A percentile compares a stretch with the other conserved stretches of the same genome.
These are phyloP conservation scores for Cercospora sp. DNA, from an alignment of 2,329 filamentous ascomycete genomes.

Conservation along the genomic window DNA sequence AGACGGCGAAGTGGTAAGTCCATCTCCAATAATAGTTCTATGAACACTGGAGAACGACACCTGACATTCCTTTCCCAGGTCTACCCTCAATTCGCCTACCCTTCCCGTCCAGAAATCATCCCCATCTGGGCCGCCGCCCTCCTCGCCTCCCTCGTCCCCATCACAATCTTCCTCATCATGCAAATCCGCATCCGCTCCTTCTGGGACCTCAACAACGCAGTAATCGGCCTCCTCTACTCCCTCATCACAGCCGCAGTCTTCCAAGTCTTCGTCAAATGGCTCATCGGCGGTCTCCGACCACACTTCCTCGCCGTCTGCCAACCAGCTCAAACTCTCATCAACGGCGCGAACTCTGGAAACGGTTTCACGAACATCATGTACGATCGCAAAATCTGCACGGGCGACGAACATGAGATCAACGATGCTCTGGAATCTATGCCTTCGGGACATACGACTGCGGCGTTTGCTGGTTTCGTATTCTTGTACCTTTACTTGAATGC, in stretches of 20 bases:
- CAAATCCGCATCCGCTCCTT: constrained; percentile 51
- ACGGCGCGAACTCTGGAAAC: constrained; percentile 42
- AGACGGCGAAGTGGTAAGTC: constrained; percentile 12
- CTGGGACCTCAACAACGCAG: constrained; percentile 65
- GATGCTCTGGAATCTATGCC: constrained; percentile 72
- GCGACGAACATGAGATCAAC: constrained; percentile 64
- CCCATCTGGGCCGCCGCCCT: constrained; percentile 71
- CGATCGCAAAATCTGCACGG: constrained; percentile 69
- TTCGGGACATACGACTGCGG: constrained; percentile 71
- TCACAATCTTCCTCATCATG: constrained; percentile 63
- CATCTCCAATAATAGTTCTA: neutral
- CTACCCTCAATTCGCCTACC: constrained; percentile 44
- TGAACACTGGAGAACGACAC: neutral
- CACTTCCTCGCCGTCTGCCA: constrained; percentile 72
- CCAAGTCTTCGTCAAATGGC: constrained; percentile 74
- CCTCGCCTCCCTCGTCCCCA: constrained; percentile 64
- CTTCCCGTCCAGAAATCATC: constrained; percentile 67
- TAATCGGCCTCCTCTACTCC: constrained; percentile 68
- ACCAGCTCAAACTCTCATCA: constrained; percentile 53
- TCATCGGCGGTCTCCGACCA: constrained; percentile 71
- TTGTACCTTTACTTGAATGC: constrained; percentile 74
- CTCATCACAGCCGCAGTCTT: constrained; percentile 72
- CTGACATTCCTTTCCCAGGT: neutral
- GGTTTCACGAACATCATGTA: constrained; percentile 66
- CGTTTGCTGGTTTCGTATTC: constrained; percentile 71